Base-by-base conservation (phyloP, 495 filamentous ascomycete genomes). In the Lophium mytilinum region DNA sequence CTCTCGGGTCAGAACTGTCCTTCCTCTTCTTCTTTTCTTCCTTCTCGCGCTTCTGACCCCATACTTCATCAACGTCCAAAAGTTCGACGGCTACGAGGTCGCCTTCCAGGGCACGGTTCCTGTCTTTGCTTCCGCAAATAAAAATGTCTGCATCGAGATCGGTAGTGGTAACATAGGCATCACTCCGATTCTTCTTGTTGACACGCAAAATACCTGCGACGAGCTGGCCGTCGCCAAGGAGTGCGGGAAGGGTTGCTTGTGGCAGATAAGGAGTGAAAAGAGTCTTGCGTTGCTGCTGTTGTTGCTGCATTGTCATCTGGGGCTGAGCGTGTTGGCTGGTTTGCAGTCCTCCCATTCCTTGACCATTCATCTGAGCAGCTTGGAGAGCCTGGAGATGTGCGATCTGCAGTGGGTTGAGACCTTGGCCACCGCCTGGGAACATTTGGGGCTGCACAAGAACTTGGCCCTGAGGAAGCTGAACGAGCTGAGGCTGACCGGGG, bases 1-100 rank as follows among this genome's bases (percentile, higher is more conserved):
- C 83, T 53, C 93, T 83, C 46, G 89, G 89, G 66, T 96, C 93
- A 19, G 90, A 94, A 56, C 95, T 93, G 66, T 98, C 93, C 77
- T 98, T 98, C 69, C 93, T 87, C 76, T 97, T 97, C 83, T 98
- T 98, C 78, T 98, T 98, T 66, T 98, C 93, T 70, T 98, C 93
- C 68, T 98, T 98, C 69, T 98, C 93, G 19, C 89, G 87, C 77
- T 98, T 98, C 74, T 98, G 93, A 14, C 85, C 82, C 93, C 93
- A 98, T 9, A 98, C 93, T 66, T 98, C 93, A 69, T 97, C 93
- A 2, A 98, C 93, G 68, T 98, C 93, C 30, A 98, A 84, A 17
- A 98, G 84, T 80, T 98, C 93, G 52, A 98, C 83, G 34, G 93
- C 93, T 51, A 98, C 93, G 52, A 92, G 80, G 68, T 98, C 93